Evolutionary conservation across 208 protist species (phyloP).

Genomic region (Leishmania martiniquensis): DNA sequence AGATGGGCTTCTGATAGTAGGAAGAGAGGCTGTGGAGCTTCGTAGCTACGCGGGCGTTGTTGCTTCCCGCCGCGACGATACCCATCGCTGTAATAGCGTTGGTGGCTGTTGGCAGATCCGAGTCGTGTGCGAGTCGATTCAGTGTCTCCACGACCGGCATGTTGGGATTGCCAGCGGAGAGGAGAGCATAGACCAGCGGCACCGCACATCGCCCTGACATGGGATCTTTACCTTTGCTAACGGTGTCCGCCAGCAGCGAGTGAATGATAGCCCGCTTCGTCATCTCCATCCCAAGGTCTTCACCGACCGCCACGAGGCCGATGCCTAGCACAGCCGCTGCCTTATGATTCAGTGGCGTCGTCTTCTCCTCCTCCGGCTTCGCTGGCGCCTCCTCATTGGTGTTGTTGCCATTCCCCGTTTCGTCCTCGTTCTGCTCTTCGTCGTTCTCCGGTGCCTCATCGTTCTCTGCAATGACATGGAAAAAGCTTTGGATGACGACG

Average conservation of each 20-base stretch:
- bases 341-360: slow-evolving; percentile 78
- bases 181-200: slow-evolving; percentile 98
- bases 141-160: slow-evolving; percentile 98
- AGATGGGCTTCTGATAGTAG: slow-evolving; percentile 97
- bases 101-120: slow-evolving; percentile 92
- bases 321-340: slow-evolving; percentile 98
- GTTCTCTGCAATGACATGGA: slow-evolving; percentile 95
- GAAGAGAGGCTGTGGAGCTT: slow-evolving; percentile 95
- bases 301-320: slow-evolving; percentile 97
- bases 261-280: slow-evolving; percentile 97
- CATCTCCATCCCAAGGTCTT: slow-evolving; percentile 98
- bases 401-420: slow-evolving; percentile 16
- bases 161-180: slow-evolving; percentile 96
- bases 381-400: background rate
- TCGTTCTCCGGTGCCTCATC: slow-evolving; percentile 53
- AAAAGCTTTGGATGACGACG: slow-evolving; percentile 97
- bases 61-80: slow-evolving; percentile 96
- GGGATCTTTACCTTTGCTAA: slow-evolving; percentile 76
- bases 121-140: slow-evolving; percentile 98
- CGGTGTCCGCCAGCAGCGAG: slow-evolving; percentile 92
- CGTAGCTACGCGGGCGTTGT: slow-evolving; percentile 97
- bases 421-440: slow-evolving; percentile 39
- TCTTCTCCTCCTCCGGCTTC: slow-evolving; percentile 31
- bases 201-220: slow-evolving; percentile 93
- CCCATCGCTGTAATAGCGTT: slow-evolving; percentile 98